Conservation (phyloP, 2,329 filamentous ascomycete species). For the Madurella fahalii region DNA sequence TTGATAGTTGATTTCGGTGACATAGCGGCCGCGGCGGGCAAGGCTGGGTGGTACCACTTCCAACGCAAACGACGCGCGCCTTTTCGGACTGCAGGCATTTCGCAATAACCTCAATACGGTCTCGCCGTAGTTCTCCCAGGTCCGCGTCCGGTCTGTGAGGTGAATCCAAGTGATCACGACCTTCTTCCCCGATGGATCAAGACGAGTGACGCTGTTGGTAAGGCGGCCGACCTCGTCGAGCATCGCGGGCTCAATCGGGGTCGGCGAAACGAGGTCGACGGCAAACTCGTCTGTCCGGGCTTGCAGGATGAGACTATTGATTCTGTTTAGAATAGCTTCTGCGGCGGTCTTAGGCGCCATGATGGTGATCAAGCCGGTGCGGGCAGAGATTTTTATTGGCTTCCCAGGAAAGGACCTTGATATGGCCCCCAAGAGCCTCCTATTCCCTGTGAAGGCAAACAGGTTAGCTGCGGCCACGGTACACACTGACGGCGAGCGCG, state of each 20-base stretch:
- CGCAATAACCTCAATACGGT: conserved; percentile 44
- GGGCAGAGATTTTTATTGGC: conserved; percentile 32
- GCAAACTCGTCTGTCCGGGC: conserved; percentile 26
- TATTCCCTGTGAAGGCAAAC: conserved; percentile 28
- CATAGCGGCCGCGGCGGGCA: conserved; percentile 27
- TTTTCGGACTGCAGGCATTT: conserved; percentile 29
- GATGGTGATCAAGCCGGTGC: conserved; percentile 30
- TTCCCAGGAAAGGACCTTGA: conserved; percentile 33
- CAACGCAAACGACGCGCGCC: conserved; percentile 15
- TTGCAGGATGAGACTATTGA: conserved; percentile 31
- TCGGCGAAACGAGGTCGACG: conserved; percentile 23
- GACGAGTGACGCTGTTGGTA: conserved; percentile 37
- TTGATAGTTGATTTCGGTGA: conserved; percentile 28
- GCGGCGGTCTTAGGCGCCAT: conserved; percentile 34
- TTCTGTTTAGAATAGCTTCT: conserved; percentile 33
- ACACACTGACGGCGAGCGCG: background rate
- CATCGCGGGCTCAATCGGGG: conserved; percentile 24
- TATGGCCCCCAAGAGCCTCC: conserved; percentile 34
- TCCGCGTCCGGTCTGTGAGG: conserved; percentile 19
- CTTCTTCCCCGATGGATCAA: conserved; percentile 29
- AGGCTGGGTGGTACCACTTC: conserved; percentile 22
- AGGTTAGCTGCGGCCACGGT: conserved; percentile 8
- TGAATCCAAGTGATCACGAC: conserved; percentile 43
- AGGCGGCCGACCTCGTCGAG: conserved; percentile 37
- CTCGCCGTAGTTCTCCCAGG: conserved; percentile 40